Evolutionary conservation across 2,329 filamentous ascomycete species (phyloP).

Genomic region (Neurospora crassa): DNA sequence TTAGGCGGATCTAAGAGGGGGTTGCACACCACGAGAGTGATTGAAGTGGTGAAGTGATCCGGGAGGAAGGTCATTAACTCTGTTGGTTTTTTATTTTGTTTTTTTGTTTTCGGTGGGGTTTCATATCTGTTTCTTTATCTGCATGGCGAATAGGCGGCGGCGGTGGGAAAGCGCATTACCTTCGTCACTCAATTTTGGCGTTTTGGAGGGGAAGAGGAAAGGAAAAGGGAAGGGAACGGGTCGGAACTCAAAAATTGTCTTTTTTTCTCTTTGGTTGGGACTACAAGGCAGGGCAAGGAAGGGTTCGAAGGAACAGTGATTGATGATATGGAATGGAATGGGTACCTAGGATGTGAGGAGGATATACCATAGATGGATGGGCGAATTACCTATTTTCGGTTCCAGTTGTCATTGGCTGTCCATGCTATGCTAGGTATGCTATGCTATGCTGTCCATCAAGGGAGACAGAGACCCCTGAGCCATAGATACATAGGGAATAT

Average conservation of each 20-base stretch:
- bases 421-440: too few species aligned
- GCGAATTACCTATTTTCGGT: neutral
- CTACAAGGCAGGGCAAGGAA: too few species aligned
- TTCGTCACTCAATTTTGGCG: neutral
- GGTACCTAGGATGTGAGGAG: neutral
- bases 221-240: neutral
- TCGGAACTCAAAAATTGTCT: neutral
- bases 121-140: neutral
- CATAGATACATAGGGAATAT: too few species aligned
- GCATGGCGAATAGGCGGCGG: neutral
- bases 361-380: neutral
- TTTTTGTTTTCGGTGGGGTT: too few species aligned
- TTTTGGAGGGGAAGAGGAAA: neutral
- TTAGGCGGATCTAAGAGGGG: neutral
- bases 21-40: too few species aligned
- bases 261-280: neutral
- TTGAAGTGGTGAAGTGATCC: neutral
- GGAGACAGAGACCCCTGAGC: too few species aligned
- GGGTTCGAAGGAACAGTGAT: neutral
- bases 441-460: too few species aligned
- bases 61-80: constrained; percentile 11
- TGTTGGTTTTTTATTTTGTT: neutral
- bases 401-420: neutral
- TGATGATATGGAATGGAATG: neutral
- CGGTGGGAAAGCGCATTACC: neutral